Conservation (phyloP, 345 rosid species). For the Eucalyptus decipiens region DNA sequence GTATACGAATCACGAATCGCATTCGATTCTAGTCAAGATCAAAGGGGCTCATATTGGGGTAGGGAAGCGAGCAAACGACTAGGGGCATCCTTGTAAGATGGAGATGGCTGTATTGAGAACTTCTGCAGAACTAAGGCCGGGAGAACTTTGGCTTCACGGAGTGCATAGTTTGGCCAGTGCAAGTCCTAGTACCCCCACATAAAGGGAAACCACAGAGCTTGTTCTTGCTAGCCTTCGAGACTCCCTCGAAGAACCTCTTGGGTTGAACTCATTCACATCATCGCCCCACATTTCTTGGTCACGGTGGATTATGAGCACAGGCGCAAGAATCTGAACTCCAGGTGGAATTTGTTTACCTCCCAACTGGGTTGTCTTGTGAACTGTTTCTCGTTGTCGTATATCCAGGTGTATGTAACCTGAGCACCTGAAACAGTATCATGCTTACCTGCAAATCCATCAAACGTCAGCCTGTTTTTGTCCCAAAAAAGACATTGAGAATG, state of each 20-base stretch:
- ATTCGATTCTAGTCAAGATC: not conserved
- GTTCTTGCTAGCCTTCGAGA: not conserved
- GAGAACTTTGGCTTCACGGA: conserved; percentile 3
- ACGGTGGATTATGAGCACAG: not conserved
- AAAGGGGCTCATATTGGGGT: conserved; percentile 7
- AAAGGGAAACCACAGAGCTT: not conserved
- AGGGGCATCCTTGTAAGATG: conserved; percentile 8
- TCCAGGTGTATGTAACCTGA: not conserved
- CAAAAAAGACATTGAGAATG: not conserved
- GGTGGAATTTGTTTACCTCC: not conserved
- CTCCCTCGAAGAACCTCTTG: not conserved
- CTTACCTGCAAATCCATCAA: not conserved
- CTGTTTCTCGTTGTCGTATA: not conserved
- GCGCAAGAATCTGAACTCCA: not conserved
- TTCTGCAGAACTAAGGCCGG: not conserved
- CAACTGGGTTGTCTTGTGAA: not conserved
- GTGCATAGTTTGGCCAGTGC: conserved; percentile 3
- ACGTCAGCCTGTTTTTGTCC: not conserved
- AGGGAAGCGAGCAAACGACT: not conserved
- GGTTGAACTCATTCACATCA: not conserved
- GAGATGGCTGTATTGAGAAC: conserved; percentile 8
- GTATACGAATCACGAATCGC: not conserved
- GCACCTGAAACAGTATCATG: not conserved
- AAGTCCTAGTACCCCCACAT: not conserved
- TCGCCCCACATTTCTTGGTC: not conserved